Percentiles rank a stretch among this genome's conserved stretches.
phyloP scores from a whole-genome alignment of 352 stramenopile genomes.

The Phytophthora melonis region DNA sequence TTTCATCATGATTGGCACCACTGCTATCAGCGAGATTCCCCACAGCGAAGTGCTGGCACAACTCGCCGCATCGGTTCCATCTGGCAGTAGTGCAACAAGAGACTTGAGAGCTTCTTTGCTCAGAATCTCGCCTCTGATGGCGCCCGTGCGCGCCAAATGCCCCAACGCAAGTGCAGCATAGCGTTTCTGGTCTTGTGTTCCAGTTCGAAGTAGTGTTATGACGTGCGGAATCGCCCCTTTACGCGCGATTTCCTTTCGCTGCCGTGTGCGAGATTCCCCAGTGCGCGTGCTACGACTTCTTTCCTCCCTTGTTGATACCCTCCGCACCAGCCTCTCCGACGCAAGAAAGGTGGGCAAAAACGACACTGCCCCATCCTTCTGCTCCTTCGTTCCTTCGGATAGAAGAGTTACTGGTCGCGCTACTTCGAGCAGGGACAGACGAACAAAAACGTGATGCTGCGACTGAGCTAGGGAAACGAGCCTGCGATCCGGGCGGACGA shows the following conservation, averaged over 20 bases:
- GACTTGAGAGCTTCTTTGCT: not conserved
- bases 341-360: not conserved
- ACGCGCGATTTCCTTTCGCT: not conserved
- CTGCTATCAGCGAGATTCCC: not conserved
- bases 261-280: not conserved
- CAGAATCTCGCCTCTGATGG: not conserved
- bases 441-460: not conserved
- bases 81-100: not conserved
- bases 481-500: not conserved
- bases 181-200: conserved; percentile 4
- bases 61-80: not conserved
- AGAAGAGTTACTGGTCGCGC: not conserved
- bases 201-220: conserved; percentile 1
- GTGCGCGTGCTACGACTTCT: not conserved
- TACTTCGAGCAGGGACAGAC: not conserved
- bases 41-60: not conserved
- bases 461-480: not conserved
- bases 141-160: not conserved
- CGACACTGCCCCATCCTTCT: not conserved
- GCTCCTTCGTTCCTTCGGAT: not conserved
- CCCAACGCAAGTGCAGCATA: conserved; percentile 2
- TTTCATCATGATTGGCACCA: not conserved
- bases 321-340: not conserved
- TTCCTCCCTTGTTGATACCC: not conserved
- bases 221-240: conserved; percentile 1